Percentiles rank a stretch among this genome's conserved stretches.
Conservation (phyloP, 2,329 filamentous ascomycete genomes). For the Clarireedia hainanense region DNA sequence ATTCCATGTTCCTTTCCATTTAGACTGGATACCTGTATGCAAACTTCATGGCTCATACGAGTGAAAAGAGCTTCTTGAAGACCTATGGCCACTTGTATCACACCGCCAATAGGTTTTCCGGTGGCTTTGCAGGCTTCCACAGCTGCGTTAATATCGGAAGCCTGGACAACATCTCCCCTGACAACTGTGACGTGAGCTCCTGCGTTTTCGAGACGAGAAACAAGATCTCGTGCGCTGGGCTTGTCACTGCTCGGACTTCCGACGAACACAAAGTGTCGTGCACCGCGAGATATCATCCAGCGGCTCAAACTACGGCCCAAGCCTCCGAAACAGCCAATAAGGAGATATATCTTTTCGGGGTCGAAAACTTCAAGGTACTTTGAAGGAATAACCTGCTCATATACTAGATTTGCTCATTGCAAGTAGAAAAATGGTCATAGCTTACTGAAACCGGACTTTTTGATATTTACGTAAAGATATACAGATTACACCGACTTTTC, state of each 20-base stretch:
- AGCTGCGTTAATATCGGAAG: conserved; percentile 8
- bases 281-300: conserved; percentile 13
- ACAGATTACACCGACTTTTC: too few relatives aligned
- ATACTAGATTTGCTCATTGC: too few relatives aligned
- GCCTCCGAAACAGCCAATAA: conserved; percentile 14
- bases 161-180: conserved; percentile 13
- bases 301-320: conserved; percentile 8
- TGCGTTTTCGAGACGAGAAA: not conserved
- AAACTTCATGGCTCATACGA: conserved; percentile 1
- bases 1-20: conserved; percentile 20
- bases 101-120: conserved; percentile 14
- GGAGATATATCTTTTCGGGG: conserved; percentile 13
- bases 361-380: conserved; percentile 7
- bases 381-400: too few relatives aligned
- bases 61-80: conserved; percentile 14
- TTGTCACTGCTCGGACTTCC: conserved; percentile 31
- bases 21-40: conserved; percentile 25
- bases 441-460: not conserved
- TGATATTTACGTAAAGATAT: too few relatives aligned
- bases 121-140: not conserved
- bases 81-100: conserved; percentile 27
- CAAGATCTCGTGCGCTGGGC: conserved; percentile 3
- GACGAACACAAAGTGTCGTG: conserved; percentile 29
- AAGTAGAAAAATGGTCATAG: too few relatives aligned
- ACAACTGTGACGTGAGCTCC: conserved; percentile 7